Evolutionary conservation across 1,284 basidiomycete species (phyloP).

Genomic region (Microbotryum scabiosae): DNA sequence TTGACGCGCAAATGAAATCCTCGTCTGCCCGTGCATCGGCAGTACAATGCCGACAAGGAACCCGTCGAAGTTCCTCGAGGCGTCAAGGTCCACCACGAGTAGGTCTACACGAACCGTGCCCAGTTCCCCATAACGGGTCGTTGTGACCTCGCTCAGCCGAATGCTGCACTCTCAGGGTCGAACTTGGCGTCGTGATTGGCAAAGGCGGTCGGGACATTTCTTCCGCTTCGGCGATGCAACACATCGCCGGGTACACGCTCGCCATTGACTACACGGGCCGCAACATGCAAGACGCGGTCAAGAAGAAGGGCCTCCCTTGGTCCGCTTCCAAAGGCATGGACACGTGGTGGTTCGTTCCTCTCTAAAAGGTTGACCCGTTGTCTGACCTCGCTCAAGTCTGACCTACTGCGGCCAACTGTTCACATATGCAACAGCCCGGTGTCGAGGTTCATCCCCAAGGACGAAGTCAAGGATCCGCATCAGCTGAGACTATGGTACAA

Average conservation of each 20-base stretch:
- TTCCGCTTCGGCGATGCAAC: constrained; percentile 58
- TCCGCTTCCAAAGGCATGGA: constrained; percentile 65
- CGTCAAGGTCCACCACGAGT: constrained; percentile 70
- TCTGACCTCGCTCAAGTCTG: no score
- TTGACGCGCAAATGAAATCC: no score
- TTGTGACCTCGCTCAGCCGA: not conserved
- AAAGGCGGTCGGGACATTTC: constrained; percentile 73
- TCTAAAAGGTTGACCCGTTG: no score
- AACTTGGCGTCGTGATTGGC: constrained; percentile 93
- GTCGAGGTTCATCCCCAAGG: constrained; percentile 63
- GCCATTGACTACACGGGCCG: constrained; percentile 55
- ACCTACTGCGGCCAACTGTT: no score
- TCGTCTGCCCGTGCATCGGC: no score
- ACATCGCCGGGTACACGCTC: constrained; percentile 72
- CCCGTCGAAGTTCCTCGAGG: constrained; percentile 79
- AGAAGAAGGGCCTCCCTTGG: constrained; percentile 91
- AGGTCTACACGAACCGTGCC: not conserved
- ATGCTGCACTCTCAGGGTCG: constrained; percentile 51
- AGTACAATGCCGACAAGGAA: constrained; percentile 40
- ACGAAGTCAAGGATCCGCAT: constrained; percentile 60
- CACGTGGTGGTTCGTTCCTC: constrained; percentile 34
- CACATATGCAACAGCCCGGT: constrained; percentile 57
- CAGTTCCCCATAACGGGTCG: not conserved
- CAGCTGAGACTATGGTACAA: constrained; percentile 68
- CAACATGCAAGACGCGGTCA: constrained; percentile 87